Evolutionary conservation across 2,329 filamentous ascomycete species (phyloP).

Genomic region (Emergomyces orientalis): DNA sequence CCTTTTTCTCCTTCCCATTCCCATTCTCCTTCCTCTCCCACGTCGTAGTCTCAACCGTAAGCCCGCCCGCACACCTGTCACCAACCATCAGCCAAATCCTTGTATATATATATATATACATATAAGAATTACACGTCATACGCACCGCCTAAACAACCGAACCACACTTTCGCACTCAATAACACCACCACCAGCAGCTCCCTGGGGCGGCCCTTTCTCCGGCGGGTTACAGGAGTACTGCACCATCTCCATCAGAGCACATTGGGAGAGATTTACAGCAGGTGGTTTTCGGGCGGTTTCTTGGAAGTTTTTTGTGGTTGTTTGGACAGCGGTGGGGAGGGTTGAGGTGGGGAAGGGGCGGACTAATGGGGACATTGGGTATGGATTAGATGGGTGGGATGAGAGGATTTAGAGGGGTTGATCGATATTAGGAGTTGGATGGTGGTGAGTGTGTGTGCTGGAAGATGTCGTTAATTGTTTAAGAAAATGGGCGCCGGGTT

Average conservation of each 20-base stretch:
- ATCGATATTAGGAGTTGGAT: neutral
- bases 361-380: slow-evolving; percentile 6
- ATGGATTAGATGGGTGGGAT: neutral
- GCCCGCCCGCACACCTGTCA: slow-evolving; percentile 40
- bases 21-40: slow-evolving; percentile 38
- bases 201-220: slow-evolving; percentile 31
- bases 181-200: slow-evolving; percentile 27
- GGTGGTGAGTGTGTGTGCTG: neutral
- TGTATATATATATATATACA: slow-evolving; percentile 1
- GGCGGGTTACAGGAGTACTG: slow-evolving; percentile 54
- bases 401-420: neutral
- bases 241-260: slow-evolving; percentile 49
- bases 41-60: slow-evolving; percentile 53
- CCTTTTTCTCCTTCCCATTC: slow-evolving; percentile 8
- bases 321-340: slow-evolving; percentile 46
- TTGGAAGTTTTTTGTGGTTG: slow-evolving; percentile 35
- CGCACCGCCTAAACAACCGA: slow-evolving; percentile 48
- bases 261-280: slow-evolving; percentile 44
- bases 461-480: neutral
- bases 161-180: slow-evolving; percentile 49
- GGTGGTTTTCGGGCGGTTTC: slow-evolving; percentile 44
- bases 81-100: slow-evolving; percentile 9
- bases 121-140: neutral
- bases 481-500: neutral
- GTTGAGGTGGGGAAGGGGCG: slow-evolving; percentile 48